Base-by-base conservation (phyloP, 2,329 filamentous ascomycete species). In the Cladosporium sp. region DNA sequence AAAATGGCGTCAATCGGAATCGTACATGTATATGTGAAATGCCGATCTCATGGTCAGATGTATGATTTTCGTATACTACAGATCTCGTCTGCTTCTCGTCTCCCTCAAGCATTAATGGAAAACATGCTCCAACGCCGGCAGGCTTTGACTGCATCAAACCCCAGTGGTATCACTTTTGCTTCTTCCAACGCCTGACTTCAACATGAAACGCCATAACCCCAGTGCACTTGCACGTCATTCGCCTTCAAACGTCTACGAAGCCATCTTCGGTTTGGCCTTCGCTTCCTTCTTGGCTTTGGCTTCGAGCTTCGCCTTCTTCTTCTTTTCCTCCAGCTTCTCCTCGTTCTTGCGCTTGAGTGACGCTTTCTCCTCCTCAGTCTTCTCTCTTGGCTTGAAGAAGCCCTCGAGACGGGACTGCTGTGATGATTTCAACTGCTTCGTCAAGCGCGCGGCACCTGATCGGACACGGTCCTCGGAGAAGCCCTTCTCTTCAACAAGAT, bases 381-480 rank as follows among this genome's bases (percentile, higher is more conserved):
- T 96, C 67, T 92, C 91, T 18, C 96, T 81, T 1, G 92, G 89
- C 82, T 97, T 97, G 85, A 99, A 99, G 82, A 99, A 99, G 0
- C 95, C 95, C 76, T 98, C 94, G 1, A 99, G 82, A 26, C 95
- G 86, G 31, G 91, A 90, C 80, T 99, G 95, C 78, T 98, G 95
- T 31, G 90, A 90, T 58, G 86, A 90, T 85, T 97, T 97, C 70
- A 96, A 82, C 72, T 93, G 95, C 85, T 98, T 99, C 77, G 91
- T 87, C 66, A 99, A 81, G 65, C 92, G 87, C 2, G 88, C 85
- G 0, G 91, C 93, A 31, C 86, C 94, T 52, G 85, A 87, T 44
- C 93, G 87, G 10, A 99, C 95, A 21, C 95, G 86, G 75, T 99
- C 95, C 77, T 99, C 96, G 33, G 89, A 96, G 84, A 99, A 99